A percentile compares a stretch with the other conserved stretches of the same genome.
These are phyloP conservation scores for Chenopodium quinoa DNA, from an alignment of 148 eudicot genomes.

Conservation along the genomic window DNA sequence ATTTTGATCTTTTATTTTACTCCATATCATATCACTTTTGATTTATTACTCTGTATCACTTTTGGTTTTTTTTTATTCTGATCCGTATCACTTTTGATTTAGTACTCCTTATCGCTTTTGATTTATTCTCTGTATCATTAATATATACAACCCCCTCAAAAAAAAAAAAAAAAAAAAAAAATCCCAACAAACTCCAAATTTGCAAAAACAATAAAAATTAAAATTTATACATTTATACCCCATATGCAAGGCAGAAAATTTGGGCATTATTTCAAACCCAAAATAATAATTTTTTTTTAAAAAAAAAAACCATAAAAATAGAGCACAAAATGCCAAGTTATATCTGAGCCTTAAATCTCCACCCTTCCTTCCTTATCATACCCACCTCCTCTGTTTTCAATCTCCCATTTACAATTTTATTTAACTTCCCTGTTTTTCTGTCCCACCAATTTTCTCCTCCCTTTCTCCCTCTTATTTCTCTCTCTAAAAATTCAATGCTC, in stretches of 20 bases:
- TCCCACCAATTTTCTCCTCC: slow-evolving; percentile 7
- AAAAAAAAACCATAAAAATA: no score
- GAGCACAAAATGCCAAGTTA: slow-evolving; percentile 57
- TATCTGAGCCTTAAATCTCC: slow-evolving; percentile 83
- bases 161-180: no score
- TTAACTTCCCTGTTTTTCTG: slow-evolving; percentile 13
- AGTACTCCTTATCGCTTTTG: no score
- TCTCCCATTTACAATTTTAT: slow-evolving; percentile 9
- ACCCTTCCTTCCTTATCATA: slow-evolving; percentile 99
- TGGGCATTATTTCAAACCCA: background rate
- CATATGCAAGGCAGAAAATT: slow-evolving; percentile 1
- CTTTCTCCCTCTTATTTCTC: slow-evolving; percentile 19
- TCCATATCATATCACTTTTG: no score
- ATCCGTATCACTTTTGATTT: no score
- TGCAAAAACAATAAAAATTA: background rate
- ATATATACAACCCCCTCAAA: no score
- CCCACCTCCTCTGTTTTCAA: slow-evolving; percentile 25
- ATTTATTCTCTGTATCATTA: no score
- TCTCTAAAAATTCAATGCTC: slow-evolving; percentile 1
- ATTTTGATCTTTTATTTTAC: no score
- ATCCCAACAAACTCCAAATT: no score
- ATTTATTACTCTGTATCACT: no score
- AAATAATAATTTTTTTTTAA: no score
- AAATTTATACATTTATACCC: background rate
- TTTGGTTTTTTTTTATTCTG: no score